Evolutionary conservation across 257 asterid genomes (phyloP).

Genomic region (Anisodus acutangulus): DNA sequence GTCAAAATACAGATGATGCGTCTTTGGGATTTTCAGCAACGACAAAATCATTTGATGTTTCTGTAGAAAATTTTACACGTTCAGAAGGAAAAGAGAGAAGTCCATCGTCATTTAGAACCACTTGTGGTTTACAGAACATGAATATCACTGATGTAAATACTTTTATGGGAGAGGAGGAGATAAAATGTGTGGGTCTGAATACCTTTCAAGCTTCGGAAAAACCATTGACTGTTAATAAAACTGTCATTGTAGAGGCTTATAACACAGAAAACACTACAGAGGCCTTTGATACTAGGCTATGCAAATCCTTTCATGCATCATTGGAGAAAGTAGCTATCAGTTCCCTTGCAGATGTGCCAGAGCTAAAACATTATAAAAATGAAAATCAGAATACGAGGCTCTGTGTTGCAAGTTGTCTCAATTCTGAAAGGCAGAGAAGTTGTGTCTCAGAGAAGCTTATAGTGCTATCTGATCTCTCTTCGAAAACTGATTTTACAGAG

Average conservation of each 20-base stretch:
- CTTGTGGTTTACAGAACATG: conserved; percentile 20
- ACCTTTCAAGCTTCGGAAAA: conserved; percentile 22
- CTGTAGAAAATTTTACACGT: conserved; percentile 17
- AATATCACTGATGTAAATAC: conserved; percentile 20
- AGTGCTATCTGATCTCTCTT: conserved; percentile 18
- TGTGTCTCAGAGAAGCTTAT: background rate
- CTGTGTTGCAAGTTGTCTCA: background rate
- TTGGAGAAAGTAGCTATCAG: conserved; percentile 14
- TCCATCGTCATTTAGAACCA: conserved; percentile 14
- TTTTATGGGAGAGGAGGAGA: conserved; percentile 21
- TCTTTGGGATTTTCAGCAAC: conserved; percentile 13
- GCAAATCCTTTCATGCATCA: conserved; percentile 16
- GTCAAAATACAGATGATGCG: conserved; percentile 28
- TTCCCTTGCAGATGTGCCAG: conserved; percentile 8
- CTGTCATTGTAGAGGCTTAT: background rate
- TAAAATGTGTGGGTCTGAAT: conserved; percentile 20
- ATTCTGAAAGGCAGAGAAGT: background rate
- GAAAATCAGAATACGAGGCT: conserved; percentile 30
- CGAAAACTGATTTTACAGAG: conserved; percentile 28
- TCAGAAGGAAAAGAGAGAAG: conserved; percentile 29
- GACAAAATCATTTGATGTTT: background rate
- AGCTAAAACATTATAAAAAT: conserved; percentile 10
- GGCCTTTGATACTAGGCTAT: background rate
- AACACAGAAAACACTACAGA: conserved; percentile 18
- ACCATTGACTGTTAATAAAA: background rate